phyloP scores from a whole-genome alignment of 1,139 yeast genomes.

The Hansenula lynferdii region DNA sequence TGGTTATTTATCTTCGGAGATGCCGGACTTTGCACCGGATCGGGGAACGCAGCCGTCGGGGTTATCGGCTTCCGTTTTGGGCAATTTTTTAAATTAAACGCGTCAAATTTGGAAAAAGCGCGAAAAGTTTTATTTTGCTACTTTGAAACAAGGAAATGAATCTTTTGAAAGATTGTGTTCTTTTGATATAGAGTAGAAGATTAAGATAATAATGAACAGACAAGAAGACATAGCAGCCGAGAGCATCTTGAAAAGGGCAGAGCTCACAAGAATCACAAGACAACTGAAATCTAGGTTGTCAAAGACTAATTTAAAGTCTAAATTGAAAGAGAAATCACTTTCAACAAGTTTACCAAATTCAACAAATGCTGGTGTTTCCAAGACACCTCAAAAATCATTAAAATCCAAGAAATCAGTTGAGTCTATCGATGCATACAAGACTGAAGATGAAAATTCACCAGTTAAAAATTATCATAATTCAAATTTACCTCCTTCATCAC shows the following conservation, averaged over 20 bases:
- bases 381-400: not conserved
- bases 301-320: conserved; percentile 31
- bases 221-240: conserved; percentile 34
- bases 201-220: conserved; percentile 3
- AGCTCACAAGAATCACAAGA: conserved; percentile 35
- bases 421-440: conserved; percentile 16
- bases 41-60: too few species aligned
- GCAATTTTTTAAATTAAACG: too few species aligned
- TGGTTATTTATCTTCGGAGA: too few species aligned
- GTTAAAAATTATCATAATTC: conserved; percentile 9
- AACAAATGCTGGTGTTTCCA: conserved; percentile 4
- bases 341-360: not conserved
- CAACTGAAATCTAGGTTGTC: conserved; percentile 33
- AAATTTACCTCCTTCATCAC: conserved; percentile 23
- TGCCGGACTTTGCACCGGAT: too few species aligned
- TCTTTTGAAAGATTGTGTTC: too few species aligned
- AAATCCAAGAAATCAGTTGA: conserved; percentile 13
- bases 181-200: not conserved
- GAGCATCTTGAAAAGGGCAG: conserved; percentile 35
- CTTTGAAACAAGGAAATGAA: too few species aligned
- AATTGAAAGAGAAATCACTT: not conserved
- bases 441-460: conserved; percentile 12
- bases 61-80: too few species aligned
- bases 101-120: too few species aligned
- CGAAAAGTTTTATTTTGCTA: too few species aligned